Percentiles rank a stretch among this genome's conserved stretches.
Evolutionary conservation across 2,329 filamentous ascomycete genomes (phyloP).

Genomic region (Pleomassaria siparia): DNA sequence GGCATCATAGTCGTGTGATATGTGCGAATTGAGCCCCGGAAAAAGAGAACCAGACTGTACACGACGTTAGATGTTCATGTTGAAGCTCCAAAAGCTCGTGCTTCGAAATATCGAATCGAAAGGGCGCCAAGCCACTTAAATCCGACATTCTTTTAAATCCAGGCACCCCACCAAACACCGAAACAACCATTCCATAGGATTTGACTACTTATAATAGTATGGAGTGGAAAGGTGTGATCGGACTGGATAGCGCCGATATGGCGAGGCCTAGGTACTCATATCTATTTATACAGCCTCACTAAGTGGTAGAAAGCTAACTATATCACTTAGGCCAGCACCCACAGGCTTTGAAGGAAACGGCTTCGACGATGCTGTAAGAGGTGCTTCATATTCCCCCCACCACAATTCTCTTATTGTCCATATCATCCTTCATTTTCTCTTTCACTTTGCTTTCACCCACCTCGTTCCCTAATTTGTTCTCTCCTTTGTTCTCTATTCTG

Average conservation of each 20-base stretch:
- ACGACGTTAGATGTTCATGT: background rate
- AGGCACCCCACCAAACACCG: background rate
- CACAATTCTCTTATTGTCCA: too few species aligned
- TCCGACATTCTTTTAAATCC: conserved; percentile 8
- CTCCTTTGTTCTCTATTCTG: too few species aligned
- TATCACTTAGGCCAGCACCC: conserved; percentile 27
- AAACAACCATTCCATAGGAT: too few species aligned
- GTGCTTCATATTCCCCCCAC: conserved; percentile 21
- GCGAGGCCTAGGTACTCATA: conserved; percentile 19
- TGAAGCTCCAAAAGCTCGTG: background rate
- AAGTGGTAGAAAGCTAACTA: conserved; percentile 3
- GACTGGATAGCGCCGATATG: conserved; percentile 17
- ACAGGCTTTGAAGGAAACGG: conserved; percentile 27
- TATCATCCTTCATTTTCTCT: background rate
- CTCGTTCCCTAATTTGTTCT: too few species aligned
- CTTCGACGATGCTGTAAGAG: conserved; percentile 40
- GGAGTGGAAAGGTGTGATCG: conserved; percentile 19
- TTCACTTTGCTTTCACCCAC: background rate
- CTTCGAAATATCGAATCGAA: conserved; percentile 3
- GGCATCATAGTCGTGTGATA: conserved; percentile 1
- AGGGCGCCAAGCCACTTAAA: conserved; percentile 24
- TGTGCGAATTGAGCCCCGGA: background rate
- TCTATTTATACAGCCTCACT: background rate
- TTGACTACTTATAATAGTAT: background rate
- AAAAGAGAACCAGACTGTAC: too few species aligned